Conservation (phyloP, 2,329 filamentous ascomycete species). For the Purpureocillium takamizusanense region DNA sequence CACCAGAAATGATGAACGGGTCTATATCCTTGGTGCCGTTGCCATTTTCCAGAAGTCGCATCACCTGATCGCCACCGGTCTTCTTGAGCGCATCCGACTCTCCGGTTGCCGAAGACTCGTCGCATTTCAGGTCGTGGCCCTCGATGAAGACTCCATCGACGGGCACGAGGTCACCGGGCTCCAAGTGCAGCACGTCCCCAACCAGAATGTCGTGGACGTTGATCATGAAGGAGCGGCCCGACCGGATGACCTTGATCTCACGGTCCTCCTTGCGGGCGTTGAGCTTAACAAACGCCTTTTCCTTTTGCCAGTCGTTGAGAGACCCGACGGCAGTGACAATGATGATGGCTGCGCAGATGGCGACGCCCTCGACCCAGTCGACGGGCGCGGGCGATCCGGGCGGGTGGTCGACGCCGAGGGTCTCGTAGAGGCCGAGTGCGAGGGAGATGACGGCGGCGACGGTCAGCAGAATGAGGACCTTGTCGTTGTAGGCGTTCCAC, state of each 20-base stretch:
- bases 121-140: slow-evolving; percentile 46
- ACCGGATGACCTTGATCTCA: slow-evolving; percentile 57
- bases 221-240: slow-evolving; percentile 54
- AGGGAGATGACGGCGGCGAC: slow-evolving; percentile 60
- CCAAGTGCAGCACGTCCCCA: slow-evolving; percentile 60
- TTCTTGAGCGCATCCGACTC: slow-evolving; percentile 68
- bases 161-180: slow-evolving; percentile 61
- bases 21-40: slow-evolving; percentile 43
- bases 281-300: slow-evolving; percentile 54
- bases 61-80: slow-evolving; percentile 48
- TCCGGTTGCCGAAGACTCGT: slow-evolving; percentile 65
- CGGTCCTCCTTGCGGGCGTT: slow-evolving; percentile 56
- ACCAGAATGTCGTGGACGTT: slow-evolving; percentile 59
- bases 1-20: slow-evolving; percentile 54
- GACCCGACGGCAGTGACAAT: slow-evolving; percentile 16
- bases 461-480: slow-evolving; percentile 61
- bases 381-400: slow-evolving; percentile 46
- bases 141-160: slow-evolving; percentile 62
- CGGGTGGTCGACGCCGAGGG: slow-evolving; percentile 40
- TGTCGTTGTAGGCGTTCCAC: slow-evolving; percentile 67
- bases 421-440: slow-evolving; percentile 62
- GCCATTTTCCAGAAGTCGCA: slow-evolving; percentile 40
- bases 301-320: slow-evolving; percentile 60
- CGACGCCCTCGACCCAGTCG: slow-evolving; percentile 61
- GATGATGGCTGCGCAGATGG: slow-evolving; percentile 56